Base-by-base conservation (phyloP, 805 yeast genomes). In the Saturnispora besseyi region DNA sequence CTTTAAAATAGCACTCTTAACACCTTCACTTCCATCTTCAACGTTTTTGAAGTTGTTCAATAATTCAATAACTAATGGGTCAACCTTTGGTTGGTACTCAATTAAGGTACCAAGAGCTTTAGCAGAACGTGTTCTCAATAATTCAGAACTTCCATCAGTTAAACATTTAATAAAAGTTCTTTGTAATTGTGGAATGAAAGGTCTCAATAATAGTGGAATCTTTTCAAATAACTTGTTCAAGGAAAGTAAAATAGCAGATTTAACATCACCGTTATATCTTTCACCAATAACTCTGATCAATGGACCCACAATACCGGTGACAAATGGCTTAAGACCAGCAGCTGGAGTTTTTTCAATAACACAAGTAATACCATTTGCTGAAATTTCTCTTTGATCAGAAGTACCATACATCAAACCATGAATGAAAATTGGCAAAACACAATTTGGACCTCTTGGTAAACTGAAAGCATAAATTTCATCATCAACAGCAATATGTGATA, bases 251-350 rank as follows among this genome's bases (percentile, higher is more conserved):
- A 95, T 91, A n/a, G 96, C 96, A 34, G 96, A 83, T 73, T 93
- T 93, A 58, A 93, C 87, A 57, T 89, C 96, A 53, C 95, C 77
- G 15, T 83, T 78, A 57, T 87, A 91, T 66, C 96, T 81, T 67
- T 93, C 99, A 62, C 99, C 99, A 62, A 91, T 87, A 50, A 91
- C 96, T 75, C 99, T 88, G 68, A 93, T 93, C 62, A 93, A 76
- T 37, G 99, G 99, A 69, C 99, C 99, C 28, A 96, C 90, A 55
- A 95, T 87, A 28, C 81, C 81, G 8, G 98, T 91, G 22, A 95
- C 96, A 67, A 82, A 87, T 32, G 96, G 87, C 65, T 82, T 86
- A 67, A 93, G 77, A 52, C 77, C 80, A 10, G 78, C 73, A n/a
- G 93, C 82, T 21, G 93, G 93, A 0, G 98, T 87, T 59, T 88